These are phyloP conservation scores for Betula pendula DNA, from an alignment of 306 rosid genomes.

Conservation along the genomic window DNA sequence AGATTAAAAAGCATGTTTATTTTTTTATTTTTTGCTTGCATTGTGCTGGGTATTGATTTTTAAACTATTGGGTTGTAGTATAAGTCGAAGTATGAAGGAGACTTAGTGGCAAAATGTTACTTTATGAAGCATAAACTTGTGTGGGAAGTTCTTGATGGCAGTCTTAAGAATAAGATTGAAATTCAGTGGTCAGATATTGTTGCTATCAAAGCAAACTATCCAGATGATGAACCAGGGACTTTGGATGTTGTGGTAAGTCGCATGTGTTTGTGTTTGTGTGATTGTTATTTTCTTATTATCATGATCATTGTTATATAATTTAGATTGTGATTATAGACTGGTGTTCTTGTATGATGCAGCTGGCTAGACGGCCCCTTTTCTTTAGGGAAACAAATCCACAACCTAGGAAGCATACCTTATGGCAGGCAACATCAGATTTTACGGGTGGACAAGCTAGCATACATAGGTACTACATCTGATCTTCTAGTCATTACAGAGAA, in stretches of 20 bases:
- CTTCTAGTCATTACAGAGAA: neutral
- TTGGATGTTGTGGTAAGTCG: slow-evolving; percentile 64
- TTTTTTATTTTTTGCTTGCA: neutral
- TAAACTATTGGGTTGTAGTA: slow-evolving; percentile 46
- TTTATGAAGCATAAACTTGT: slow-evolving; percentile 87
- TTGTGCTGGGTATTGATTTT: slow-evolving; percentile 21
- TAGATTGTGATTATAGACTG: slow-evolving; percentile 19
- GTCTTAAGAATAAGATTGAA: slow-evolving; percentile 88
- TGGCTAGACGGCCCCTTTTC: slow-evolving; percentile 77
- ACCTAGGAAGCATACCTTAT: slow-evolving; percentile 87
- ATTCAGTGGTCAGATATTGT: slow-evolving; percentile 90
- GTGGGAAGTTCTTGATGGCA: slow-evolving; percentile 93
- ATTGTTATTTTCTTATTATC: neutral
- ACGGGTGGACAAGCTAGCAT: slow-evolving; percentile 76
- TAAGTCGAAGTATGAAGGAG: slow-evolving; percentile 80
- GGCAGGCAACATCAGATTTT: slow-evolving; percentile 85
- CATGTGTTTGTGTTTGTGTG: neutral
- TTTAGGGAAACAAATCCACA: slow-evolving; percentile 89
- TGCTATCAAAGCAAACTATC: slow-evolving; percentile 72
- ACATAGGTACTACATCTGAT: slow-evolving; percentile 46
- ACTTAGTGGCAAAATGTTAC: slow-evolving; percentile 83
- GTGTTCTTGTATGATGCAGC: slow-evolving; percentile 43
- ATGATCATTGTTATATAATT: neutral
- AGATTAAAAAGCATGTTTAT: neutral
- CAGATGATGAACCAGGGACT: slow-evolving; percentile 71